phyloP scores from a whole-genome alignment of 345 rosid genomes.

The Gossypium bickii region DNA sequence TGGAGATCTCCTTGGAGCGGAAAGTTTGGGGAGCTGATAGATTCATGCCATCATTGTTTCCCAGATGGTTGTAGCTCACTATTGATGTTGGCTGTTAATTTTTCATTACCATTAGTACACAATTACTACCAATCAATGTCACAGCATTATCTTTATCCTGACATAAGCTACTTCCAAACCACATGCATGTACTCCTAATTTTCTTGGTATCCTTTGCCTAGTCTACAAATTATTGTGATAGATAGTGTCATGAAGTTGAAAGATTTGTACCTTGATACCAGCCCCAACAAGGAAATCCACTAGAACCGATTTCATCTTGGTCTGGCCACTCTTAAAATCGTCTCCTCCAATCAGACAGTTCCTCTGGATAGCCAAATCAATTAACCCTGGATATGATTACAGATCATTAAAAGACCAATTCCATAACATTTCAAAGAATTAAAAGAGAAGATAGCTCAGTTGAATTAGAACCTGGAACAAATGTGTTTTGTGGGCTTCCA shows the following conservation, averaged over 20 bases:
- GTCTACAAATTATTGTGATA: background rate
- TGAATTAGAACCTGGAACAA: constrained; percentile 72
- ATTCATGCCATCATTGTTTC: constrained; percentile 98
- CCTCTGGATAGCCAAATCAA: constrained; percentile 77
- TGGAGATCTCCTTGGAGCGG: constrained; percentile 94
- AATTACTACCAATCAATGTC: constrained; percentile 4
- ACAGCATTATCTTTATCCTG: constrained; percentile 5
- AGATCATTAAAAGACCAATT: background rate
- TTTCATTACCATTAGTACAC: constrained; percentile 4
- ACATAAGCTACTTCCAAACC: background rate
- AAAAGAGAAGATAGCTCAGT: background rate
- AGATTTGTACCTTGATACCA: constrained; percentile 71
- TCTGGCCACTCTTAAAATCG: constrained; percentile 99
- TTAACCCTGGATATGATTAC: constrained; percentile 50
- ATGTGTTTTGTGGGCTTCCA: constrained; percentile 98
- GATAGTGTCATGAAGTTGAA: background rate
- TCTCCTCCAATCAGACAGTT: constrained; percentile 94
- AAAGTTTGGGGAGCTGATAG: constrained; percentile 96
- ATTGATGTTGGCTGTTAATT: constrained; percentile 80
- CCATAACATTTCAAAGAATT: background rate
- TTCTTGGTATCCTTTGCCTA: background rate
- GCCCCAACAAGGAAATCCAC: constrained; percentile 98
- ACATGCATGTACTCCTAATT: background rate
- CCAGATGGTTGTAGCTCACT: constrained; percentile 94
- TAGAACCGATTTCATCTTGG: constrained; percentile 92